Base-by-base conservation (phyloP, 768 basidiomycete genomes). In the Rhodotorula graminis region DNA sequence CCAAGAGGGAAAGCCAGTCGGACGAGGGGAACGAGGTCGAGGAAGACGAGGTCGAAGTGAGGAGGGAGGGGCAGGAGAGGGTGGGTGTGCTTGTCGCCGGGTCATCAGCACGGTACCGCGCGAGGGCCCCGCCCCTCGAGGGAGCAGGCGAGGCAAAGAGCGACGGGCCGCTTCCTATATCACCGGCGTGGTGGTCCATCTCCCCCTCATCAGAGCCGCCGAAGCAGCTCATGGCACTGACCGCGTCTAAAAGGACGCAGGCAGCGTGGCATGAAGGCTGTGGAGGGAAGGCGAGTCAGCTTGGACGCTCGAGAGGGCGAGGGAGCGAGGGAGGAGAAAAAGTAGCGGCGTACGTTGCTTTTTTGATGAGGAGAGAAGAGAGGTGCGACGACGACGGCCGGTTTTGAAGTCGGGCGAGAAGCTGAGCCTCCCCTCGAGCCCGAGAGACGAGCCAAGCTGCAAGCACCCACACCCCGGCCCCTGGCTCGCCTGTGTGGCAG, bases 231-330 rank as follows among this genome's bases (percentile, higher is more conserved):
- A 44, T 72, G 71, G 71, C 71, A 72, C 65, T 64, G 65, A 67
- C 71, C 56, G 57, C 49, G 42, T 67, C 71, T 53, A 60, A 50
- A 23, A 72, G 71, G 71, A 67, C 33, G 40, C 49, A 37, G 71
- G 71, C 71, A 67, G 65, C 71, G 71, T 72, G 71, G 71, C 71
- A 72, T 56, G 64, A 65, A 65, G 37, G 37, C 56, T 58, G 64
- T 50, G 11, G 12, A 19, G 44, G 23, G 5, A 44, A 23, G 23
- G 3, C 2, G 44, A 25, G 67, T 67, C 58, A 67, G 65, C 40
- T 40, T 11, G 47, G 16, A 15, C 0, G 2, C 53, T 23, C 2
- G 27, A 27, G 21, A 40, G 27, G 23, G 0, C 6, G 59, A 65
- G 31, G 50, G 40, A 4, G n/a, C 3, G 31, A n/a, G 31, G 49